Conservation (phyloP, 2,329 filamentous ascomycete genomes). For the Balansia obtecta region DNA sequence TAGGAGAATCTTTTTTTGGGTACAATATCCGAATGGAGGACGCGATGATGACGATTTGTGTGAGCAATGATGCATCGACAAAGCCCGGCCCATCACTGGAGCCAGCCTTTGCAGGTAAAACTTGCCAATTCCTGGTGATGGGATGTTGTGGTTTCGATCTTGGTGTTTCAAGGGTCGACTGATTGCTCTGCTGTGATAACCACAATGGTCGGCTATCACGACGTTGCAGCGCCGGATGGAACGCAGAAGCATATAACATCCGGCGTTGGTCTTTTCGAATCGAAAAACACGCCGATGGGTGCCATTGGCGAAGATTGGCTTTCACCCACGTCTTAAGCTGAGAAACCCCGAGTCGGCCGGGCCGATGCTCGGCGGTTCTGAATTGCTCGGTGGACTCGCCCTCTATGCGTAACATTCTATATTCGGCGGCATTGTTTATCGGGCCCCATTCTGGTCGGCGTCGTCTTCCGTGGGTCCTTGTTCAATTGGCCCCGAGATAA, state of each 20-base stretch:
- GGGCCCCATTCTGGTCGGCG: background rate
- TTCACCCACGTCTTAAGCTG: background rate
- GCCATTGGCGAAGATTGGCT: background rate
- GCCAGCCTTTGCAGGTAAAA: too few relatives aligned
- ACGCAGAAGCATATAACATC: background rate
- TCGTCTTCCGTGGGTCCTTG: background rate
- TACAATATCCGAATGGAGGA: background rate
- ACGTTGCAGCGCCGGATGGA: background rate
- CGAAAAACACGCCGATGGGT: background rate
- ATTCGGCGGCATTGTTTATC: slow-evolving; percentile 1
- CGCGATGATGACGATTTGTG: background rate
- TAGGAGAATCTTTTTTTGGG: background rate
- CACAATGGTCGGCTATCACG: too few relatives aligned
- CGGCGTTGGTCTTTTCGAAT: background rate
- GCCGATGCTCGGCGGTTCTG: slow-evolving; percentile 8
- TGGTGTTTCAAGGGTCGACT: too few relatives aligned
- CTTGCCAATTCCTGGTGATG: too few relatives aligned
- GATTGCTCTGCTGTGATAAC: too few relatives aligned
- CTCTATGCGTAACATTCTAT: background rate
- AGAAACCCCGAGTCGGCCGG: slow-evolving; percentile 1
- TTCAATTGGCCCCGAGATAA: slow-evolving; percentile 1
- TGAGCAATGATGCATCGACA: background rate
- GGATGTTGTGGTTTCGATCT: too few relatives aligned
- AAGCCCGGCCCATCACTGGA: too few relatives aligned
- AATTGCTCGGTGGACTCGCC: background rate